Conservation (phyloP, 352 stramenopile species). For the Phytopythium sindhum region DNA sequence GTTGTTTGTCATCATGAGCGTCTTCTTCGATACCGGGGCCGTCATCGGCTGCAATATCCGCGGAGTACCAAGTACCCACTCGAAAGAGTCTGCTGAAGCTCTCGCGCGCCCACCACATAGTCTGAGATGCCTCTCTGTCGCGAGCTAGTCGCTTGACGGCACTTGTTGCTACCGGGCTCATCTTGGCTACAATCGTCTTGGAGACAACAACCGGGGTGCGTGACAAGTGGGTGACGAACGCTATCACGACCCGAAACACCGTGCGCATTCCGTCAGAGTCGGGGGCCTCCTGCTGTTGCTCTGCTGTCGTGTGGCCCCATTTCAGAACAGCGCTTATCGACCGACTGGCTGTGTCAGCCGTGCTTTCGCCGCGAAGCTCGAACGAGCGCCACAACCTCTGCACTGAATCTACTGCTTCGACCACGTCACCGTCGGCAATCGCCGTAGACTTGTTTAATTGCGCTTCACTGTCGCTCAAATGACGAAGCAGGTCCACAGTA, state of each 20-base stretch:
- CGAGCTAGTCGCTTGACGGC: constrained; percentile 47
- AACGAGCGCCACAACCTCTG: constrained; percentile 32
- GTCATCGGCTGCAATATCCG: constrained; percentile 32
- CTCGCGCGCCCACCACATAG: constrained; percentile 77
- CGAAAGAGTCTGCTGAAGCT: constrained; percentile 71
- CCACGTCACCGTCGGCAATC: background rate
- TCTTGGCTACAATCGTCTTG: constrained; percentile 69
- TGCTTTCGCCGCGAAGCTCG: constrained; percentile 25
- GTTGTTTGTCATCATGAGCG: constrained; percentile 7
- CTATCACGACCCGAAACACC: constrained; percentile 59
- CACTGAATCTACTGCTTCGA: background rate
- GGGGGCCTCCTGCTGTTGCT: constrained; percentile 20
- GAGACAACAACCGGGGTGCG: constrained; percentile 53
- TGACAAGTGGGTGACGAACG: constrained; percentile 46
- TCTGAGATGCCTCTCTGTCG: constrained; percentile 44
- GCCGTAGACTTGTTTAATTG: background rate
- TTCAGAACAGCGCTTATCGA: constrained; percentile 48
- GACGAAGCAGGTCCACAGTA: background rate
- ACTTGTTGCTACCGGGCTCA: constrained; percentile 27
- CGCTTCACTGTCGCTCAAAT: background rate
- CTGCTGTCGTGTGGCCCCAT: constrained; percentile 38
- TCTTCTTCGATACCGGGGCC: background rate
- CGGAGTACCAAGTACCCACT: constrained; percentile 71
- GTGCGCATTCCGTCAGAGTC: constrained; percentile 43
- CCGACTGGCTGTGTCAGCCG: constrained; percentile 38